Conservation (phyloP, 495 filamentous ascomycete species). For the Hypomontagnella monticulosa region DNA sequence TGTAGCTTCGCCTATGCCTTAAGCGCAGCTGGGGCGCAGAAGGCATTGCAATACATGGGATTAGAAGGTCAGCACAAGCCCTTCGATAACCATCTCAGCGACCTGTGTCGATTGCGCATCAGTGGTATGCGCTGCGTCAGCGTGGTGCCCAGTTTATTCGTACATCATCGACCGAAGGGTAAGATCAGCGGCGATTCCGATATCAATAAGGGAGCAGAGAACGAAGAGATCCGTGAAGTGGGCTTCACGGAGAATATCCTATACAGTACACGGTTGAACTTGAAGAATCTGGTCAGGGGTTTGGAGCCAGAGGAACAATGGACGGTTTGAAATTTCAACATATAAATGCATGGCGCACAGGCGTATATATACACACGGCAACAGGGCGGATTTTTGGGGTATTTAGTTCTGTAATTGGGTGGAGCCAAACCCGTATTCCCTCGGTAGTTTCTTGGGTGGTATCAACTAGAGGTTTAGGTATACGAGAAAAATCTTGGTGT, state of each 20-base stretch:
- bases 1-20: conserved; percentile 66
- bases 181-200: conserved; percentile 53
- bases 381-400: not conserved
- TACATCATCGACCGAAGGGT: conserved; percentile 56
- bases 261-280: conserved; percentile 61
- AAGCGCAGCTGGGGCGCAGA: conserved; percentile 61
- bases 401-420: too few relatives aligned
- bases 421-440: too few relatives aligned
- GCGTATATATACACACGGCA: conserved; percentile 5
- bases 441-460: too few relatives aligned
- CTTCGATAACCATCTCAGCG: conserved; percentile 59
- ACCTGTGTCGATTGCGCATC: conserved; percentile 51
- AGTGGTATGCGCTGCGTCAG: conserved; percentile 51
- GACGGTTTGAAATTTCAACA: conserved; percentile 1
- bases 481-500: too few relatives aligned
- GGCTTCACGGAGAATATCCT: conserved; percentile 57
- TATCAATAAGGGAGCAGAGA: conserved; percentile 47
- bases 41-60: conserved; percentile 58
- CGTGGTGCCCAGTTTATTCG: conserved; percentile 57
- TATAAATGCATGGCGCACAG: conserved; percentile 5
- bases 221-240: conserved; percentile 47
- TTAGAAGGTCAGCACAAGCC: conserved; percentile 52
- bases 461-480: too few relatives aligned
- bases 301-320: conserved; percentile 32
- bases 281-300: conserved; percentile 24